Percentiles rank a stretch among this genome's conserved stretches.
phyloP scores from a whole-genome alignment of 768 basidiomycete genomes.

The Royoungia palumana region DNA sequence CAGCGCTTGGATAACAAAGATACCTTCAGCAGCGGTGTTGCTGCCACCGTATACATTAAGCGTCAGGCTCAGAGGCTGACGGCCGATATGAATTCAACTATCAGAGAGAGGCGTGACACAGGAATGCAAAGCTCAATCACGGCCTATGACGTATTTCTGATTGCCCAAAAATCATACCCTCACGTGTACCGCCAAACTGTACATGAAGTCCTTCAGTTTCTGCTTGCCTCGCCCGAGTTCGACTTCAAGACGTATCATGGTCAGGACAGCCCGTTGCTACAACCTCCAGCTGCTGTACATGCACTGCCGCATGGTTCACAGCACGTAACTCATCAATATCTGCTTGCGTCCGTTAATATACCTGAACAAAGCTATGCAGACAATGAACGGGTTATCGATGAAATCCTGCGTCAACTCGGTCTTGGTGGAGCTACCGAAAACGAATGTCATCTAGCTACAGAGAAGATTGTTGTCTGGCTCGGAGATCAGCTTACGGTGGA shows the following conservation, averaged over 20 bases:
- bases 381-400: slow-evolving; percentile 26
- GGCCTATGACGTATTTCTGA: slow-evolving; percentile 14
- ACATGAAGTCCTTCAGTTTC: slow-evolving; percentile 25
- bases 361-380: slow-evolving; percentile 41
- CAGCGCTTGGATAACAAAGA: slow-evolving; percentile 36
- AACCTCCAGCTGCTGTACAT: no score
- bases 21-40: slow-evolving; percentile 36
- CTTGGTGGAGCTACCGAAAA: slow-evolving; percentile 21
- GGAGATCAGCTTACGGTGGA: slow-evolving; percentile 40
- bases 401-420: neutral
- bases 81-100: slow-evolving; percentile 11
- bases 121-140: slow-evolving; percentile 25
- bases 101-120: slow-evolving; percentile 20
- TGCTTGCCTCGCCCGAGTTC: slow-evolving; percentile 30
- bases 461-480: slow-evolving; percentile 32
- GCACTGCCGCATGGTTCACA: slow-evolving; percentile 28
- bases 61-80: slow-evolving; percentile 17
- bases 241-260: slow-evolving; percentile 26
- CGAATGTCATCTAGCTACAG: slow-evolving; percentile 13
- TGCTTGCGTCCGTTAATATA: no score
- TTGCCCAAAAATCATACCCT: neutral
- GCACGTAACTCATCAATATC: slow-evolving; percentile 13
- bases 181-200: neutral
- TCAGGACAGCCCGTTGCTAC: slow-evolving; percentile 13
- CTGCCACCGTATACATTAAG: slow-evolving; percentile 33